These are phyloP conservation scores for Globisporangium cederbergense DNA, from an alignment of 352 stramenopile species.

Conservation along the genomic window DNA sequence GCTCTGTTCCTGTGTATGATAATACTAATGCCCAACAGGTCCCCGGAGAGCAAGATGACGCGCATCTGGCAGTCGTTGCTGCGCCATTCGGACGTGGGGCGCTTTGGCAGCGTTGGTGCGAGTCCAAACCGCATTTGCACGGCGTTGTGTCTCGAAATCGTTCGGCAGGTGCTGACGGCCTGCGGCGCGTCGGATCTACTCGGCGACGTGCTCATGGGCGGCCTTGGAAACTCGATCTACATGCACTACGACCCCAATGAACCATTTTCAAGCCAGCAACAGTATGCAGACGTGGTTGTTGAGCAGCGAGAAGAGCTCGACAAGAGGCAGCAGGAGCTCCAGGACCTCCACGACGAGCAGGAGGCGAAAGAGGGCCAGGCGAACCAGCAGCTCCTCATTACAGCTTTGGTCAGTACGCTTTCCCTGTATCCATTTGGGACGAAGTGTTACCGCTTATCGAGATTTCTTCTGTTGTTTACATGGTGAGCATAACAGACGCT, in stretches of 20 bases:
- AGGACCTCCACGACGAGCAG: slow-evolving; percentile 17
- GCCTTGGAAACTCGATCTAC: slow-evolving; percentile 66
- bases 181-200: slow-evolving; percentile 40
- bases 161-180: slow-evolving; percentile 29
- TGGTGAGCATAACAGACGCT: slow-evolving; percentile 14
- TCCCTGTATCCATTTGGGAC: not conserved
- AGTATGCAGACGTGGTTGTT: slow-evolving; percentile 35
- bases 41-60: slow-evolving; percentile 43
- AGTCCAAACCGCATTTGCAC: slow-evolving; percentile 55
- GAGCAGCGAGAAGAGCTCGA: slow-evolving; percentile 21
- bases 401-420: slow-evolving; percentile 9
- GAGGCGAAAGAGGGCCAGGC: slow-evolving; percentile 17
- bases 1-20: not conserved
- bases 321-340: slow-evolving; percentile 17
- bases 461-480: not conserved
- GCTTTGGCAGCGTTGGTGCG: slow-evolving; percentile 29
- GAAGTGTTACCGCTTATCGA: not conserved
- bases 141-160: slow-evolving; percentile 49
- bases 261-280: slow-evolving; percentile 29
- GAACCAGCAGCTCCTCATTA: slow-evolving; percentile 28
- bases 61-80: slow-evolving; percentile 57
- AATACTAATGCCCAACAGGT: slow-evolving; percentile 10
- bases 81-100: slow-evolving; percentile 52
- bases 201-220: slow-evolving; percentile 41
- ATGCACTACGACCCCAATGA: slow-evolving; percentile 37